These are phyloP conservation scores for Candida smagusa DNA, from an alignment of 1,139 yeast species.

Conservation along the genomic window DNA sequence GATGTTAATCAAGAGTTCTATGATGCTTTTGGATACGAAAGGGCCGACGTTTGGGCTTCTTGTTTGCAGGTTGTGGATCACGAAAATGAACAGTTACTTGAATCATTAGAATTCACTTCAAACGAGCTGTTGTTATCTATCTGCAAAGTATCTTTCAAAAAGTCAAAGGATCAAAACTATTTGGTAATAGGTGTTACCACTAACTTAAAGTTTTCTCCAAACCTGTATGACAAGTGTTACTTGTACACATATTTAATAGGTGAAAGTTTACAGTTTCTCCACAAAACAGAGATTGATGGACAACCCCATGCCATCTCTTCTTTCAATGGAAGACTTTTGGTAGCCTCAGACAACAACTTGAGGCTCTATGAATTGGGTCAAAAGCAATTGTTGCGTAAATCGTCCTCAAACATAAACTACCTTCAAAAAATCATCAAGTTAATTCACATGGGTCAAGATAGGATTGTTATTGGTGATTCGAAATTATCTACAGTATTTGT, in stretches of 20 bases:
- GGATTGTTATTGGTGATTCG: conserved; percentile 67
- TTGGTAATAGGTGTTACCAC: conserved; percentile 50
- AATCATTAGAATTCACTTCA: conserved; percentile 37
- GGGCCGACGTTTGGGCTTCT: conserved; percentile 41
- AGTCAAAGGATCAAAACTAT: conserved; percentile 25
- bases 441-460: conserved; percentile 47
- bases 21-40: conserved; percentile 41
- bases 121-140: conserved; percentile 39
- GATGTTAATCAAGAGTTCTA: conserved; percentile 19
- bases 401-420: conserved; percentile 40
- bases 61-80: conserved; percentile 52
- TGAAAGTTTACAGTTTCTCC: conserved; percentile 43
- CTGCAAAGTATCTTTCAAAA: conserved; percentile 19
- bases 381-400: conserved; percentile 72
- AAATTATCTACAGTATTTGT: conserved; percentile 60
- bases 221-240: conserved; percentile 25
- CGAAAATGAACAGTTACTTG: conserved; percentile 29
- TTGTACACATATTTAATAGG: conserved; percentile 44
- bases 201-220: conserved; percentile 37
- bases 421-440: conserved; percentile 49
- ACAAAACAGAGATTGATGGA: conserved; percentile 57
- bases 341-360: conserved; percentile 53
- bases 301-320: conserved; percentile 48
- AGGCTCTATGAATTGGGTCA: conserved; percentile 73
- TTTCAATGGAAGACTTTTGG: conserved; percentile 63